Evolutionary conservation across 495 filamentous ascomycete species (phyloP).

Genomic region (Lasiosphaeriaceae sp.): DNA sequence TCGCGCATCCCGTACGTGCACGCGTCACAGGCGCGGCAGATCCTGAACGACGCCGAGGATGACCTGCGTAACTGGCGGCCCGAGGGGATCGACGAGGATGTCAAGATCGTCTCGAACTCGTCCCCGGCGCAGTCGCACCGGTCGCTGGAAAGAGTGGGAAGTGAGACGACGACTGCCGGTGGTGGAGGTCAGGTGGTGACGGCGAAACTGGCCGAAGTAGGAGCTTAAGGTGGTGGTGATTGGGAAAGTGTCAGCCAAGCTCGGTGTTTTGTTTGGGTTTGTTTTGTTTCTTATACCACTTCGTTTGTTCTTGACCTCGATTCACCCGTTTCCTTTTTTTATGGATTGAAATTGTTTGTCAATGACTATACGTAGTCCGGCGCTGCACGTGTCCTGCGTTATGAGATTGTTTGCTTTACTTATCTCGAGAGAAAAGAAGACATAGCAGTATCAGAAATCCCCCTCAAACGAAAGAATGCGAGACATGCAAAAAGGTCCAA

Average conservation of each 20-base stretch:
- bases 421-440: background rate
- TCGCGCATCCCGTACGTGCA: slow-evolving; percentile 60
- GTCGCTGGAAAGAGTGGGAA: background rate
- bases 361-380: background rate
- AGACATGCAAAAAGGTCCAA: background rate
- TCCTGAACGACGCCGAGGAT: slow-evolving; percentile 91
- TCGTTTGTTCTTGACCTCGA: background rate
- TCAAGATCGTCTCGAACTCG: background rate
- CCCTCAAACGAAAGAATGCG: background rate
- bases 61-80: slow-evolving; percentile 73
- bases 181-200: background rate
- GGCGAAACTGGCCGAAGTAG: background rate
- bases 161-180: background rate
- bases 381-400: background rate
- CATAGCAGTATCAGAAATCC: too few relatives aligned
- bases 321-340: background rate
- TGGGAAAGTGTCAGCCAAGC: background rate
- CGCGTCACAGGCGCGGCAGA: slow-evolving; percentile 62
- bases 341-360: background rate
- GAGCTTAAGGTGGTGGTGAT: background rate
- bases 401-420: background rate
- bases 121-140: background rate
- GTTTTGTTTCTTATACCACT: slow-evolving; percentile 12
- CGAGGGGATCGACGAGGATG: slow-evolving; percentile 1
- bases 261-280: background rate